Base-by-base conservation (phyloP, 768 basidiomycete species). In the Tricholoma bakamatsutake region DNA sequence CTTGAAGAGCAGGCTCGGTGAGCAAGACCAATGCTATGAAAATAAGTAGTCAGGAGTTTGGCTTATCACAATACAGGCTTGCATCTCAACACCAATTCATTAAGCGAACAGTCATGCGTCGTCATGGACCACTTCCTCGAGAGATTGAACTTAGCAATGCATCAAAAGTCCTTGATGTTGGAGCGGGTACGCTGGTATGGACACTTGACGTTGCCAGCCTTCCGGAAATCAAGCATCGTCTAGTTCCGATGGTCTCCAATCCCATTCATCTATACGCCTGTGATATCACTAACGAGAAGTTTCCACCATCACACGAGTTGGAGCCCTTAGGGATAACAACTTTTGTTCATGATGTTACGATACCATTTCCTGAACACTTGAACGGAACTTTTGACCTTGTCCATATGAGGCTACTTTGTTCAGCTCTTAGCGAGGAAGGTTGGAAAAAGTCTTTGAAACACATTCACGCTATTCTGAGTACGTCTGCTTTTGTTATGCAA, bases 391-490 rank as follows among this genome's bases (percentile, higher is more conserved):
- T 53, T 43, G 52, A 53, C 27, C n/a, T 53, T 17, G 52, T 53
- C 7, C 39, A 53, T 13, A 53, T 53, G 39, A 53, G 52, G 17
- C 40, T 53, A 24, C 31, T 53, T 11, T 40, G 28, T 28, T 53
- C 39, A 9, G 52, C 52, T 33, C 34, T 53, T 17, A 42, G 39
- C 6, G 40, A 42, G 21, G 52, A 53, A 17, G 39, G 43, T 31
- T 53, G 52, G 52, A 53, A 18, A 27, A 53, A 53, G 40, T 40
- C 52, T 8, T 33, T 53, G 24, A 53, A 53, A 43, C 28, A 53
- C 10, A 43, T 53, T 21, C 15, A 43, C 15, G 40, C 43, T 11
- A 28, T 53, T 6, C 30, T 53, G 21, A 40, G 52, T 53, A 12
- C 12, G 27, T 53, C 8, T 43, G 6, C 5, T 30, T 43, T 43